Base-by-base conservation (phyloP, 2,329 filamentous ascomycete genomes). In the Pseudogymnoascus sp. region DNA sequence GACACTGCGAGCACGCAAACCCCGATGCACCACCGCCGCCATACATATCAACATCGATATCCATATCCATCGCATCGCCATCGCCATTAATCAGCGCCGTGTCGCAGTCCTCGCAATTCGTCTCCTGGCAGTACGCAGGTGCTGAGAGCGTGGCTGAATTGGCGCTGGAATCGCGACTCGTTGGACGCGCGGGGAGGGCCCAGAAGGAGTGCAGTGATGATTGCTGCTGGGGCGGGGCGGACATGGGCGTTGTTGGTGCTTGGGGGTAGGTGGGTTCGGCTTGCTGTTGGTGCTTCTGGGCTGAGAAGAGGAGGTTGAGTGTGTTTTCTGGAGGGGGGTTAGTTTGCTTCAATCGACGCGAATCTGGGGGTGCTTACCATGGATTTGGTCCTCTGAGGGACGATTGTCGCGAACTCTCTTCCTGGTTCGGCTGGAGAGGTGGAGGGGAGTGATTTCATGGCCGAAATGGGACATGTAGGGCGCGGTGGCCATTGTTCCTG, bases 351-450 rank as follows among this genome's bases (percentile, higher is more conserved):
- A 30, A 30, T 57, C 52, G 28, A 5, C 3, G 52, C 30, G 9
- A 21, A 60, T 19, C 63, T 45, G 63, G 57, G 19, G 35, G 15
- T 1, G 75, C 80, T 70, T 74, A 83, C 82, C 73, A 64, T 84
- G 77, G 5, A 84, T 76, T 59, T 77, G 73, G 5, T 76, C 70
- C 33, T 84, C 80, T 0, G 81, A 79, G 0, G 83, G 83, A 5
- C 83, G 75, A 60, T 75, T 79, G 68, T 85, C 75, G 61, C 83
- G 82, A 62, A 80, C 76, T 6, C 83, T 79, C 72, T 86, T 86
- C 67, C 80, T 71, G 0, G 83, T 86, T 23, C 83, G 79, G 64
- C 81, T 79, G 58, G 76, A 72, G 12, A 82, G 75, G 59, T 81
- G 76, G 12, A 76, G 72, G 2, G 75, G 73, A 2, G 73, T 70